phyloP scores from a whole-genome alignment of 257 asterid genomes.

The Scutellaria galericulata region DNA sequence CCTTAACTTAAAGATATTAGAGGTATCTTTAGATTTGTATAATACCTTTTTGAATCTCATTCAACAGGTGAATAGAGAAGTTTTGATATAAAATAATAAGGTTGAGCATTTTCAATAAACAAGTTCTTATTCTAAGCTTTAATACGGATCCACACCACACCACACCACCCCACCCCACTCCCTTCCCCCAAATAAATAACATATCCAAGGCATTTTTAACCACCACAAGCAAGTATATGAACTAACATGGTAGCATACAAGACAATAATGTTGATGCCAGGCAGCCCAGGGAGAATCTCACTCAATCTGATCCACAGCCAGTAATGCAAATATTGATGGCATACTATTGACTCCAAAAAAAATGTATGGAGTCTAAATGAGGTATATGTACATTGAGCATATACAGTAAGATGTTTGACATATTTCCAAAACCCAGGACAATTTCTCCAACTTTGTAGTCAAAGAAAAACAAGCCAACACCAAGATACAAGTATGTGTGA shows the following conservation, averaged over 20 bases:
- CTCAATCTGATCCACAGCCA: neutral
- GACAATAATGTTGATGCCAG: neutral
- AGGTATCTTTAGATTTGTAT: neutral
- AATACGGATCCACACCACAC: neutral
- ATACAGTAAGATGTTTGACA: neutral
- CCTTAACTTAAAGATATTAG: neutral
- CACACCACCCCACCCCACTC: neutral
- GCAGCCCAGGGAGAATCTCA: slow-evolving; percentile 1
- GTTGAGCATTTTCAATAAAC: no score
- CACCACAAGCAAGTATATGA: slow-evolving; percentile 17
- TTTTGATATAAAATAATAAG: no score
- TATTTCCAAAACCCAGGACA: slow-evolving; percentile 4
- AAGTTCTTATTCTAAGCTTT: neutral
- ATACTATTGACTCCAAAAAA: neutral
- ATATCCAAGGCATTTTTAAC: slow-evolving; percentile 4
- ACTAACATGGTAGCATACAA: neutral
- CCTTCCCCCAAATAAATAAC: neutral
- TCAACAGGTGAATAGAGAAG: neutral
- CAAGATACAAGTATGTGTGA: slow-evolving; percentile 7
- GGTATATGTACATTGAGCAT: neutral
- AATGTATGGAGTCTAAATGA: neutral
- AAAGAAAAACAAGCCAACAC: slow-evolving; percentile 6
- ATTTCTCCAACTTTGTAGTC: slow-evolving; percentile 11
- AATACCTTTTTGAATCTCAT: neutral
- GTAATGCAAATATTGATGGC: neutral